phyloP scores from a whole-genome alignment of 768 basidiomycete species.

The Kwoniella heveanensis region DNA sequence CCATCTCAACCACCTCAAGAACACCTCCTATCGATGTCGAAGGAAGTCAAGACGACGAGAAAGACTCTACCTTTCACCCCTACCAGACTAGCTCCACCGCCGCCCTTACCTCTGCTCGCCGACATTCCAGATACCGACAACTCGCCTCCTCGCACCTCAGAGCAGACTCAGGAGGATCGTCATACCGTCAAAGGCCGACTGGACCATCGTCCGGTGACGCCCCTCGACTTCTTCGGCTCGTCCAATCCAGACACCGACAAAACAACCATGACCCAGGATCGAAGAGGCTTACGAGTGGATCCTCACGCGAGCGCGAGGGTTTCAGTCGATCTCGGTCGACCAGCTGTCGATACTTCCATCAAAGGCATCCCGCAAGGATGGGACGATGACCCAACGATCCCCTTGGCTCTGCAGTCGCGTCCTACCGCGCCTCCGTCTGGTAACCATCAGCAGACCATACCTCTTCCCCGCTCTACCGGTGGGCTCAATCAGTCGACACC shows the following conservation, averaged over 20 bases:
- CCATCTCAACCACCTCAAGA: neutral
- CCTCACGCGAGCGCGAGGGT: neutral
- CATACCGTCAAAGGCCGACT: neutral
- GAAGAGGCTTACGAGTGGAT: neutral
- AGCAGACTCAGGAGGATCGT: neutral
- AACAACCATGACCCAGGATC: neutral
- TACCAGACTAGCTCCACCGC: neutral
- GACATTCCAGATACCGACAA: slow-evolving; percentile 7
- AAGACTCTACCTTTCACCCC: neutral
- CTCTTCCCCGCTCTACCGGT: neutral
- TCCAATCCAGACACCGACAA: neutral
- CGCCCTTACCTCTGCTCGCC: slow-evolving; percentile 9
- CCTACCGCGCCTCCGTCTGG: neutral
- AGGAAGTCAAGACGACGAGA: neutral
- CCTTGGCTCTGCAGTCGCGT: neutral
- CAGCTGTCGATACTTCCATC: slow-evolving; percentile 27
- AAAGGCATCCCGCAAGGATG: slow-evolving; percentile 38
- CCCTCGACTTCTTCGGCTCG: slow-evolving; percentile 4
- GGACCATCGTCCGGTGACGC: slow-evolving; percentile 8
- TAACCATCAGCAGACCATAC: neutral
- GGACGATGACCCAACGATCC: slow-evolving; percentile 29
- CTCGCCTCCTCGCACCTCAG: neutral
- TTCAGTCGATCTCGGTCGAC: slow-evolving; percentile 13
- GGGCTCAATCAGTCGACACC: neutral
- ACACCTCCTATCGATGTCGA: neutral